Base-by-base conservation (phyloP, 495 filamentous ascomycete species). In the Paragyromitra xinjiangensis region DNA sequence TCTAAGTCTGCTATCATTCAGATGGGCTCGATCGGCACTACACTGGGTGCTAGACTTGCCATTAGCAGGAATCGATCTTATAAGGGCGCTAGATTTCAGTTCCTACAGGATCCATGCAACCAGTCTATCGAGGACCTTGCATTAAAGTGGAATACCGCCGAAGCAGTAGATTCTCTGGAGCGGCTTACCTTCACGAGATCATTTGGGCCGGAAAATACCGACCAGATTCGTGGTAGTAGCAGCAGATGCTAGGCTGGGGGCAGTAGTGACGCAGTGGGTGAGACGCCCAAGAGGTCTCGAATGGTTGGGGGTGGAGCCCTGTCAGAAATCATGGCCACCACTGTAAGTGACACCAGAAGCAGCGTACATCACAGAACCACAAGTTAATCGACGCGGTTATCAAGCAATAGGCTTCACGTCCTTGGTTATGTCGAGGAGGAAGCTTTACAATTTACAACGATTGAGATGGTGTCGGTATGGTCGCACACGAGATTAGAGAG, bases 1-100 rank as follows among this genome's bases (percentile, higher is more conserved):
- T 61, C 58, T 5, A 39, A 39, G 26, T 19, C 9, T n/a, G 62
- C 48, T 1, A 7, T 67, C 6, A 39, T 73, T 16, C 19, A 22
- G 2, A 66, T 73, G 51, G 63, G 37, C 7, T 73, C 71, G 19
- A 22, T 73, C 2, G 71, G 71, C n/a, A 73, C 71, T 7, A 63
- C 71, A 5, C 24, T 73, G 2, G 63, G 71, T 11, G 61, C 63
- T 3, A 58, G 51, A 6, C 39, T 67, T 2, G 24, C n/a, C 1
- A 24, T 73, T 6, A 1, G 16, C 8, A 59, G 26, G 22, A 73
- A 48, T 9, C 22, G 16, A 12, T 58, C 14, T 9, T 73, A 66
- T 8, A 7, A 40, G 3, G 12, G 19, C 6, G 26, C 63, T 2
- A 48, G 2, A 14, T 3, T 59, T 34, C 3, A 61, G 6, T 67